Conservation (phyloP, 225 moss, liverwort and hornwort species). For the Neckera pumila region DNA sequence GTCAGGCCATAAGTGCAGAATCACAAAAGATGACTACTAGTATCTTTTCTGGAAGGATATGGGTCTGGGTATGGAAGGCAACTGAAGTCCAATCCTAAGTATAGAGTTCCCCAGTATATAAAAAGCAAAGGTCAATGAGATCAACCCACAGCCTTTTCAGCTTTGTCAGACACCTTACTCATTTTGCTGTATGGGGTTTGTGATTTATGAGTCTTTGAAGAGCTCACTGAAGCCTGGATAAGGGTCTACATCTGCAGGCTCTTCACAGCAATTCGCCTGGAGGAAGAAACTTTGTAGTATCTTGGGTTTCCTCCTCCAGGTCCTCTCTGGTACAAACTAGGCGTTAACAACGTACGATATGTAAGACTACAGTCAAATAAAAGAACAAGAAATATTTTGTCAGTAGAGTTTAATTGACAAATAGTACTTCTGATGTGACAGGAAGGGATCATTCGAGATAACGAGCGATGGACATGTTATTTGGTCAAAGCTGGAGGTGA, state of each 20-base stretch:
- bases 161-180: not conserved
- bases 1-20: not conserved
- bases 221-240: not conserved
- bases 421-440: conserved; percentile 10
- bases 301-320: not conserved
- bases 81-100: not conserved
- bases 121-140: not conserved
- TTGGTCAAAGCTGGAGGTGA: conserved; percentile 83
- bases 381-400: not conserved
- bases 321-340: not conserved
- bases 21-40: not conserved
- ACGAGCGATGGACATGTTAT: conserved; percentile 55
- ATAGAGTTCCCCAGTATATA: not conserved
- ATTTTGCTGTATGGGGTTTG: not conserved
- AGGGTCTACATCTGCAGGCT: not conserved
- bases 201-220: not conserved
- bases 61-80: not conserved
- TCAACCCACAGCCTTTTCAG: not conserved
- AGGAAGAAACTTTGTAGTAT: not conserved
- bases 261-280: not conserved
- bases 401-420: not conserved
- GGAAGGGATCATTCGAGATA: conserved; percentile 86
- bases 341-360: not conserved
- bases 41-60: not conserved
- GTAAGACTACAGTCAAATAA: not conserved